Evolutionary conservation across 73 alveolate genomes (phyloP).

Genomic region (Paramecium pentaurelia): DNA sequence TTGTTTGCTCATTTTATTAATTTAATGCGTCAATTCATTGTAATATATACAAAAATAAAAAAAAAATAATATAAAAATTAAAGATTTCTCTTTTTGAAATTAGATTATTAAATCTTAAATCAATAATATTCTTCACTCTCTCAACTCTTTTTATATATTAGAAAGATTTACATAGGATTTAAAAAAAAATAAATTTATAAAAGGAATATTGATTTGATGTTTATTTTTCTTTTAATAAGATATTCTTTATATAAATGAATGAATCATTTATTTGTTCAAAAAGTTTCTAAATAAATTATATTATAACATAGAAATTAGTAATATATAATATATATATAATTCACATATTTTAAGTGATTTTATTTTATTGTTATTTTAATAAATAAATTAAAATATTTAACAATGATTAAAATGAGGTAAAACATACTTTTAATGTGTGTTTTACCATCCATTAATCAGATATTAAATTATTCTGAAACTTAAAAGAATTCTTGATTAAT

Average conservation of each 20-base stretch:
- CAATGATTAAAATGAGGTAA: background rate
- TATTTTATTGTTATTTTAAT: background rate
- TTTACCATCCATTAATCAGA: background rate
- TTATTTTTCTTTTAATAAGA: too few relatives aligned
- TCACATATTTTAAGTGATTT: background rate
- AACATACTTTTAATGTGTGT: background rate
- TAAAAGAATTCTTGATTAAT: background rate
- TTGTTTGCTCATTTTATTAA: slow-evolving; percentile 8
- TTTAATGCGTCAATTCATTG: background rate
- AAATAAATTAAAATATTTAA: background rate
- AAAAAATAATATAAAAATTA: background rate
- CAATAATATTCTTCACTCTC: too few relatives aligned
- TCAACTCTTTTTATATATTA: too few relatives aligned
- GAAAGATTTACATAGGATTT: too few relatives aligned
- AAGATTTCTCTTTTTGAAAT: background rate
- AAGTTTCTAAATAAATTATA: too few relatives aligned
- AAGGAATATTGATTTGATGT: too few relatives aligned
- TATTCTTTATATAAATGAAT: too few relatives aligned
- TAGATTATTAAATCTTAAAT: too few relatives aligned
- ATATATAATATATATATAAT: background rate
- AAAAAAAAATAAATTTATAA: too few relatives aligned
- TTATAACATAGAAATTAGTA: too few relatives aligned
- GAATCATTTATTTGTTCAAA: too few relatives aligned
- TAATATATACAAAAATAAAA: background rate
- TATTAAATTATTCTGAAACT: background rate